Percentiles rank a stretch among this genome's conserved stretches.
Evolutionary conservation across 2,329 filamentous ascomycete genomes (phyloP).

Genomic region (Didymella lethalis): DNA sequence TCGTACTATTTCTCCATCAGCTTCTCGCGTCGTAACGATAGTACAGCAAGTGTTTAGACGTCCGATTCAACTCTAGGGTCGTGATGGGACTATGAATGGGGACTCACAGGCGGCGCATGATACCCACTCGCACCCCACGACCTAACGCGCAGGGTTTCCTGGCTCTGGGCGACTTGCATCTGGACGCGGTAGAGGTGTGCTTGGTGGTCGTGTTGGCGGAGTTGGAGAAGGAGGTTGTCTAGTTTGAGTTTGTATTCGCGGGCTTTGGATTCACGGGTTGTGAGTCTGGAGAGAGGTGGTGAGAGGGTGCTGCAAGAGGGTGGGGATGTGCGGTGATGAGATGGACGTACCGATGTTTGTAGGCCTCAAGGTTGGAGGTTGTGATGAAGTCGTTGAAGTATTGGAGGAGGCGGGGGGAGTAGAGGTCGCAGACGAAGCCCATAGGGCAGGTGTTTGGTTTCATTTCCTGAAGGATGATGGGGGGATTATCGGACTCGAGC

Average conservation of each 20-base stretch:
- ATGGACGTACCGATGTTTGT: neutral
- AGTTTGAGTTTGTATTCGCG: slow-evolving; percentile 3
- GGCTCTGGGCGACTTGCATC: neutral
- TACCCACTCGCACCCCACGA: neutral
- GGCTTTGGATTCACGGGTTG: neutral
- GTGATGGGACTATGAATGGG: too few species aligned
- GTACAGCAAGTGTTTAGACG: too few species aligned
- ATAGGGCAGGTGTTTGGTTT: neutral
- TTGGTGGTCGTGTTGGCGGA: neutral
- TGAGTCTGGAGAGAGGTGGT: neutral
- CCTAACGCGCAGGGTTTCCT: neutral
- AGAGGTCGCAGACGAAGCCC: slow-evolving; percentile 29
- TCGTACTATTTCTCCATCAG: slow-evolving; percentile 15
- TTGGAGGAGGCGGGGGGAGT: slow-evolving; percentile 23
- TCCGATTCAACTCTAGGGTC: too few species aligned
- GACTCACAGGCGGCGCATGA: neutral
- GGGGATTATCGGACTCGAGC: neutral
- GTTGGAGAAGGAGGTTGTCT: neutral
- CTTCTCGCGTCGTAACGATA: too few species aligned
- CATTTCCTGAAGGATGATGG: slow-evolving; percentile 1
- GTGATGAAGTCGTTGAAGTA: slow-evolving; percentile 24
- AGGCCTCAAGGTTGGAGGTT: slow-evolving; percentile 16
- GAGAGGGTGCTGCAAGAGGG: neutral
- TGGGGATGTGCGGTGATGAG: neutral
- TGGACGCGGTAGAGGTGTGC: neutral